Percentiles rank a stretch among this genome's conserved stretches.
Evolutionary conservation across 2,329 filamentous ascomycete genomes (phyloP).

Genomic region (Pseudopithomyces maydicus): DNA sequence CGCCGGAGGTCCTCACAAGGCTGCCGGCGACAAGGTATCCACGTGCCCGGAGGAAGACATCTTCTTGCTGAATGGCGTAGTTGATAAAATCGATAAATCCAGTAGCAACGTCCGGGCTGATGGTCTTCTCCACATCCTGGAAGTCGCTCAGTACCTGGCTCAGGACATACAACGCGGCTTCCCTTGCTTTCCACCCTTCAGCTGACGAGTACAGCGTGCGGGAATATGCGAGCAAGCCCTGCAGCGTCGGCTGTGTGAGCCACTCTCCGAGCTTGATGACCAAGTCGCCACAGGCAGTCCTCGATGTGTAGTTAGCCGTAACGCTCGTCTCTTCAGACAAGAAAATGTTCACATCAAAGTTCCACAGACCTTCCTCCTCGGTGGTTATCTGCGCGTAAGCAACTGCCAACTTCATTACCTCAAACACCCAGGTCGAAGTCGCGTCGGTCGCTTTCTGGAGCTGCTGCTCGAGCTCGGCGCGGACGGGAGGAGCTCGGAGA

Average conservation of each 20-base stretch:
- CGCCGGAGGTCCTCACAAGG: slow-evolving; percentile 71
- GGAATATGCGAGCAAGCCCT: slow-evolving; percentile 78
- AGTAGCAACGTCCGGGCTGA: slow-evolving; percentile 71
- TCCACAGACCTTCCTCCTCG: slow-evolving; percentile 95
- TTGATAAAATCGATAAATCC: slow-evolving; percentile 82
- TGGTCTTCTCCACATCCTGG: slow-evolving; percentile 72
- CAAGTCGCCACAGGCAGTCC: slow-evolving; percentile 89
- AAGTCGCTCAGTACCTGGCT: slow-evolving; percentile 86
- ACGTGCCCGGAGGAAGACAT: slow-evolving; percentile 80
- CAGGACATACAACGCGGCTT: slow-evolving; percentile 82
- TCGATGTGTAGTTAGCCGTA: slow-evolving; percentile 93
- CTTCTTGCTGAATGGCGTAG: slow-evolving; percentile 72
- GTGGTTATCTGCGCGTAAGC: slow-evolving; percentile 87
- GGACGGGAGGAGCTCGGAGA: slow-evolving; percentile 84
- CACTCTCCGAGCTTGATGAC: slow-evolving; percentile 92
- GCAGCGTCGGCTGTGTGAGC: slow-evolving; percentile 75
- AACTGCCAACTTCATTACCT: slow-evolving; percentile 84
- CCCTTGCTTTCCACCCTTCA: slow-evolving; percentile 69
- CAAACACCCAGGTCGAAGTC: slow-evolving; percentile 73
- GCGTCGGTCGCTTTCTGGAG: slow-evolving; percentile 66
- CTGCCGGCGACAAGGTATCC: slow-evolving; percentile 86
- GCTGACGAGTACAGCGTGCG: slow-evolving; percentile 69
- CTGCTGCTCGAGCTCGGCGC: slow-evolving; percentile 84
- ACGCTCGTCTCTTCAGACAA: slow-evolving; percentile 93
- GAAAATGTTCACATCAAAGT: slow-evolving; percentile 94